Evolutionary conservation across 176 grass and related monocot genomes (phyloP), one percentile per base, ranked within the genome.

Genomic region (Musa schizocarpa): DNA sequence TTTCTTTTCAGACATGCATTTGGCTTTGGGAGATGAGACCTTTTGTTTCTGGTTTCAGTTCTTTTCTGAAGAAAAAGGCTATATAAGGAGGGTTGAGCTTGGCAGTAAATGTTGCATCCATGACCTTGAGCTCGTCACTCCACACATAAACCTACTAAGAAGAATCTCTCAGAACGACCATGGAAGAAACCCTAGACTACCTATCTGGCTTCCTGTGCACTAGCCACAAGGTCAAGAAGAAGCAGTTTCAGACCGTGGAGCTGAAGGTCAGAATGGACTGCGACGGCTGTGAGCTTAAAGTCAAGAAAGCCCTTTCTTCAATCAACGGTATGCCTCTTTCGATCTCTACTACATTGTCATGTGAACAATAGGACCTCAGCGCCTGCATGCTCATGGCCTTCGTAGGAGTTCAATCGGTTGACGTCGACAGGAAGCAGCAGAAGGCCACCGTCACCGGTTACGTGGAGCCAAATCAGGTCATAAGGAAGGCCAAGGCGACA

Each of bases 221-320:
- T 51, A 78, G 82, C 75, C 84, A 86, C 56, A 86, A 24, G 64
- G 65, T 70, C 80, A 84, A 75, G 81, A 86, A 78, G 88, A 90
- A 76, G 54, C 88, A 87, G 70, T 74, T 88, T 57, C 85, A 92
- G 83, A 88, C 89, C 0, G 80, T 92, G 71, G 89, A 88, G 77
- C 76, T 92, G 64, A 88, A 92, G 74, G 71, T 92, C 77, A 83
- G 80, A 86, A 92, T 92, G 89, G 89, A 92, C 69, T 92, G 89
- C 8, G 89, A 92, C 22, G 89, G 89, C 8, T 92, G 89, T 29
- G 89, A 92, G 64, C 77, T 85, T 27, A 92, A 92, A 78, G 83
- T 92, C 81, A 88, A 80, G 73, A 92, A 83, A 77, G 77, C 83
- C 51, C 69, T 92, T n/a, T 85, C 79, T 73, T 79, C 75, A 62